phyloP scores from a whole-genome alignment of 2,329 filamentous ascomycete species.

The Fusarium decemcellulare region DNA sequence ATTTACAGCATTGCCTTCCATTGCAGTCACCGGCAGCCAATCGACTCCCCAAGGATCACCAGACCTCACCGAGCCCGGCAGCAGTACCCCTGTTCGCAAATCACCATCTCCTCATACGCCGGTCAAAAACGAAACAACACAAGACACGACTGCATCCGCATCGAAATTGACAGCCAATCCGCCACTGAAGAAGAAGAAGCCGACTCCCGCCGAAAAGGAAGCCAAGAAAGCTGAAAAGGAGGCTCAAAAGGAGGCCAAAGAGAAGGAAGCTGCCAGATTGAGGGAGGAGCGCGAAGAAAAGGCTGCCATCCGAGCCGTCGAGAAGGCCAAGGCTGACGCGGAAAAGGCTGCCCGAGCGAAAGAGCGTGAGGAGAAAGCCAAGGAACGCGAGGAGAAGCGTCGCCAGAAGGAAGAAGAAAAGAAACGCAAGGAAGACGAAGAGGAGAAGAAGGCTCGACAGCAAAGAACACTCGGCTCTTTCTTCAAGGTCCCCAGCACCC shows the following conservation, averaged over 20 bases:
- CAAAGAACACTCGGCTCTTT: conserved; percentile 64
- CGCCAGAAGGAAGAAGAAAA: conserved; percentile 56
- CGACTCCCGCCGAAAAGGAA: conserved; percentile 58
- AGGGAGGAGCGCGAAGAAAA: conserved; percentile 53
- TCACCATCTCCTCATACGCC: conserved; percentile 55
- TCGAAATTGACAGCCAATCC: conserved; percentile 38
- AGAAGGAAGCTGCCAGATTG: conserved; percentile 57
- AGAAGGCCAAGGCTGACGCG: conserved; percentile 51
- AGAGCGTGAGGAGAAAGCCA: conserved; percentile 55
- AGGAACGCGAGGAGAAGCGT: conserved; percentile 57
- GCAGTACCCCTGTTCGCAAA: conserved; percentile 55
- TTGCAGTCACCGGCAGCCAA: conserved; percentile 43
- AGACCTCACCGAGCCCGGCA: conserved; percentile 59
- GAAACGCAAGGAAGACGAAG: conserved; percentile 66
- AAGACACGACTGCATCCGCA: conserved; percentile 21
- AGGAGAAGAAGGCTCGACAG: conserved; percentile 65
- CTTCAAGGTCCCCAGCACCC: conserved; percentile 58
- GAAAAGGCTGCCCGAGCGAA: conserved; percentile 57
- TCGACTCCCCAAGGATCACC: conserved; percentile 50
- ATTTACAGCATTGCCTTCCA: conserved; percentile 41
- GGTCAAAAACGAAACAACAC: conserved; percentile 40
- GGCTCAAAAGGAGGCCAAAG: conserved; percentile 53
- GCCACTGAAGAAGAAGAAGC: conserved; percentile 58
- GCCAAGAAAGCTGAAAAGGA: conserved; percentile 54
- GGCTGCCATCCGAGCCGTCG: conserved; percentile 42